These are phyloP conservation scores for Dactylellina sp. DNA, from an alignment of 2,329 filamentous ascomycete species.

Conservation along the genomic window DNA sequence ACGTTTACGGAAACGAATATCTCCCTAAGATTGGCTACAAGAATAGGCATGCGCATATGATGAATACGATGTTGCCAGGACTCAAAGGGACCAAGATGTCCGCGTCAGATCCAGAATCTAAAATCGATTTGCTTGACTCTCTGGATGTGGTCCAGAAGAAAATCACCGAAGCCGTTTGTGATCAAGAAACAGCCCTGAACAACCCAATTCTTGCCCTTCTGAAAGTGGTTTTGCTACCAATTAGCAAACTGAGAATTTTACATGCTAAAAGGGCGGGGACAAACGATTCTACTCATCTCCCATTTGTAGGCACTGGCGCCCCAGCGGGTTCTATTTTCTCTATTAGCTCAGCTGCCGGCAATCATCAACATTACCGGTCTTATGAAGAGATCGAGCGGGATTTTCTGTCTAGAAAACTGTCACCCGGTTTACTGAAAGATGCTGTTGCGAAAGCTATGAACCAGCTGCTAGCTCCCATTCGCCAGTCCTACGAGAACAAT, in stretches of 20 bases:
- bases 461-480: slow-evolving; percentile 32
- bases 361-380: slow-evolving; percentile 26
- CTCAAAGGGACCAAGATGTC: slow-evolving; percentile 49
- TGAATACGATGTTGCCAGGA: slow-evolving; percentile 39
- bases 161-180: slow-evolving; percentile 29
- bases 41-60: slow-evolving; percentile 31
- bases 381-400: slow-evolving; percentile 51
- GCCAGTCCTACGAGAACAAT: slow-evolving; percentile 35
- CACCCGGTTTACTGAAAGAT: slow-evolving; percentile 5
- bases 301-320: neutral
- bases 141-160: slow-evolving; percentile 30
- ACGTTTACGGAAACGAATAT: slow-evolving; percentile 26
- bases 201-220: slow-evolving; percentile 30
- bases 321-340: slow-evolving; percentile 19
- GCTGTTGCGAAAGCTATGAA: slow-evolving; percentile 30
- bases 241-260: slow-evolving; percentile 11
- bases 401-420: slow-evolving; percentile 15
- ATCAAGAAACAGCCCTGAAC: neutral
- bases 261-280: neutral
- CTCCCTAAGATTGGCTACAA: slow-evolving; percentile 42
- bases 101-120: slow-evolving; percentile 42
- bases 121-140: slow-evolving; percentile 48
- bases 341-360: neutral
- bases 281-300: neutral
- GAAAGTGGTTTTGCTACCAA: slow-evolving; percentile 19